Evolutionary conservation across 495 filamentous ascomycete genomes (phyloP).

Genomic region (Penicillium malachiteum): DNA sequence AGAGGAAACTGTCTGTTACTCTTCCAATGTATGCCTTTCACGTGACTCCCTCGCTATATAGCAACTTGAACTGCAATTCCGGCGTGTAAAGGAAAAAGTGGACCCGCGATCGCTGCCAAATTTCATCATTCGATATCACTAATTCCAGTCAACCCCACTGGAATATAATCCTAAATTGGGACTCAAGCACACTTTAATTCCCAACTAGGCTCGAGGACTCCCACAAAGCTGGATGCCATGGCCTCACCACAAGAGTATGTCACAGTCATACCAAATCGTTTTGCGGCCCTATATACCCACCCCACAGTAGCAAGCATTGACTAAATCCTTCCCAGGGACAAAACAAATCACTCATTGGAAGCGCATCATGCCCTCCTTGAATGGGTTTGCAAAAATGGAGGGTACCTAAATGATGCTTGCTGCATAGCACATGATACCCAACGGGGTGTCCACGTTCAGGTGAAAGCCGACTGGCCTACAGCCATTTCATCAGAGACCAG

Average conservation of each 20-base stretch:
- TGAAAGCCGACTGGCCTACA: slow-evolving; percentile 27
- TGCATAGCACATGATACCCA: slow-evolving; percentile 38
- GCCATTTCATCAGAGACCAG: slow-evolving; percentile 32
- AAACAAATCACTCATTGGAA: slow-evolving; percentile 21
- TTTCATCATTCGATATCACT: no score
- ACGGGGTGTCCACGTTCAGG: slow-evolving; percentile 50
- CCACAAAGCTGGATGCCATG: not conserved
- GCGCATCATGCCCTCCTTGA: slow-evolving; percentile 33
- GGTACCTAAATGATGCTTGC: slow-evolving; percentile 40
- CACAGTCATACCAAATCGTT: slow-evolving; percentile 1
- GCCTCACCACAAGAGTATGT: slow-evolving; percentile 8
- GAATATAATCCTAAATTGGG: no score
- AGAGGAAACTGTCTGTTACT: no score
- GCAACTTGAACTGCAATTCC: no score
- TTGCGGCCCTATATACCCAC: not conserved
- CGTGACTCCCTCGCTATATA: no score
- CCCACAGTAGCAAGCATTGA: not conserved
- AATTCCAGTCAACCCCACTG: no score
- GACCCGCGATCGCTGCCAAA: no score
- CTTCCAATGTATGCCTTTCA: no score
- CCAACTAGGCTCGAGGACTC: no score
- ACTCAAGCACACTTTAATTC: no score
- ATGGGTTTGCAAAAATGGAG: slow-evolving; percentile 46
- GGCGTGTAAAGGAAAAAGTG: no score
- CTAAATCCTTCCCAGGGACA: slow-evolving; percentile 12